Base-by-base conservation (phyloP, 495 filamentous ascomycete genomes). In the Xylaria acuta region DNA sequence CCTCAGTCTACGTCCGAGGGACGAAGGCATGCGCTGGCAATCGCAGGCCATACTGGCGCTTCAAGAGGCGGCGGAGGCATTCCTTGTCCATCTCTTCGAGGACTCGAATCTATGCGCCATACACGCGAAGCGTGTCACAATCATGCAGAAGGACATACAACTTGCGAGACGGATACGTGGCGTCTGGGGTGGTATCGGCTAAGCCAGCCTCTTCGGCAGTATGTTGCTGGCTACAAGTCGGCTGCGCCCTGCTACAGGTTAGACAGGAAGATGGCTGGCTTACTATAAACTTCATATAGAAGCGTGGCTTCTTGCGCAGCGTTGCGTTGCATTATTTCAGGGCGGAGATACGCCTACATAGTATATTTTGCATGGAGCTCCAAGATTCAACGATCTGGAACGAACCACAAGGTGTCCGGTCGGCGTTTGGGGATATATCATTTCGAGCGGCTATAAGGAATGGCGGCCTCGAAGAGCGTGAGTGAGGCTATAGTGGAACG, bases 81-180 rank as follows among this genome's bases (percentile, higher is more conserved):
- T 95, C 81, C 86, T 98, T 22, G 92, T 98, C 20, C 94, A 97
- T 82, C 81, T 98, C 0, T 98, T 98, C 81, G 94, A 97, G 80
- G 95, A 98, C 79, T 92, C 94, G 27, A 97, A 98, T 82, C 87
- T 98, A 36, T 96, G 95, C 82, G 95, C 95, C 22, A 92, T 98
- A 38, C 95, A 98, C 79, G 95, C 95, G 53, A 98, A 97, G 84
- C 87, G 95, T 38, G 95, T 98, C 8, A 98, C 95, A 1, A 97
- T 98, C 74, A 97, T 97, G 94, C 94, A 97, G 79, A 97, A 96
- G 81, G 94, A 97, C 81, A 95, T 97, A 56, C 94, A 97, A 79
- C 86, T 97, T 62, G 94, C 94, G 45, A 86, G 94, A 74, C 84
- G 94, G 75, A 97, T 97, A 84, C 87, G 94, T 36, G 87, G 85